Evolutionary conservation across 306 rosid genomes (phyloP).

Genomic region (Crotalaria pallida): DNA sequence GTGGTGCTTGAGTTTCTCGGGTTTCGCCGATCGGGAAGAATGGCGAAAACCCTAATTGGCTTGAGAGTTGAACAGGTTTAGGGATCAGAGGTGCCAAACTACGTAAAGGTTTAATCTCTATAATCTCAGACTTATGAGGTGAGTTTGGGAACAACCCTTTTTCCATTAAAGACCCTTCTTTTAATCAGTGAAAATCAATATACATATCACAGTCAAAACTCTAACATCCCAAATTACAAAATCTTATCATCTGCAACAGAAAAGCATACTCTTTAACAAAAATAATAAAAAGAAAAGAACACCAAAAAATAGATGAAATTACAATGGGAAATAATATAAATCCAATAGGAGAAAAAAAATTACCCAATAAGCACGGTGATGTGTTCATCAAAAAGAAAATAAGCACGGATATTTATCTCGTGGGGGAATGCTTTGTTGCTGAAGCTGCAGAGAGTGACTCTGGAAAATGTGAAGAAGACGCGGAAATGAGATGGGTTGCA

Average conservation of each 20-base stretch:
- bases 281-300: not conserved
- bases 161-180: constrained; percentile 45
- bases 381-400: no score
- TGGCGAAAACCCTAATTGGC: constrained; percentile 39
- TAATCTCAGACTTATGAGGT: constrained; percentile 37
- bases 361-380: no score
- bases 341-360: no score
- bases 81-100: constrained; percentile 54
- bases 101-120: constrained; percentile 54
- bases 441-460: no score
- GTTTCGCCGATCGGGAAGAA: constrained; percentile 32
- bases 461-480: no score
- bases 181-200: not conserved
- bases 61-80: constrained; percentile 20
- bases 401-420: no score
- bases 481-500: no score
- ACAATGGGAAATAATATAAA: no score
- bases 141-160: constrained; percentile 24
- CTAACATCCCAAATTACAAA: not conserved
- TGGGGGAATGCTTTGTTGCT: no score
- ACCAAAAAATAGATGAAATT: no score
- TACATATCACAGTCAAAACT: not conserved
- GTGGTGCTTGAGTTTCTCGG: constrained; percentile 20
- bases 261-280: not conserved
- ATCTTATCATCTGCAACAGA: not conserved